Conservation (phyloP, 352 stramenopile species). For the Stramenopiles sp. region DNA sequence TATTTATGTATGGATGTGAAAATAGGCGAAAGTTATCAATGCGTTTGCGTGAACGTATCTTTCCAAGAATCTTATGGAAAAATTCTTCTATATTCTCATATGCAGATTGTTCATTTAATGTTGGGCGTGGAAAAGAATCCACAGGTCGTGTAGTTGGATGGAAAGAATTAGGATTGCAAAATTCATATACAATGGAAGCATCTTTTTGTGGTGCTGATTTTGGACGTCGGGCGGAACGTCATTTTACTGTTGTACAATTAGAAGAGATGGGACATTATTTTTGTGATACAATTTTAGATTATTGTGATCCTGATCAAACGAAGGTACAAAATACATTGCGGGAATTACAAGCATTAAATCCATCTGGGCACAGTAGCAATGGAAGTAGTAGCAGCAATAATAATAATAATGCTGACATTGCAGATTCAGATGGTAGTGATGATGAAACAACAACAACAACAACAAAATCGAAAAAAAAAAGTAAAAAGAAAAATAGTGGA, state of each 20-base stretch:
- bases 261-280: slow-evolving; percentile 44
- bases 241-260: slow-evolving; percentile 44
- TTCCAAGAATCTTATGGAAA: slow-evolving; percentile 14
- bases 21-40: slow-evolving; percentile 13
- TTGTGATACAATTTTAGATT: too few species aligned
- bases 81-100: slow-evolving; percentile 48
- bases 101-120: slow-evolving; percentile 56
- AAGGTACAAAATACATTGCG: too few species aligned
- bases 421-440: too few species aligned
- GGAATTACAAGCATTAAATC: too few species aligned
- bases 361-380: too few species aligned
- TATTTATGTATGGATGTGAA: slow-evolving; percentile 58
- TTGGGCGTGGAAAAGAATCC: slow-evolving; percentile 61
- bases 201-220: slow-evolving; percentile 62
- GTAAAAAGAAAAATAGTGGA: too few species aligned
- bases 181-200: slow-evolving; percentile 64
- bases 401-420: too few species aligned
- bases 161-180: slow-evolving; percentile 50
- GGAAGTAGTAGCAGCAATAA: too few species aligned
- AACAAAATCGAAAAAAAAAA: too few species aligned
- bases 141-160: slow-evolving; percentile 66
- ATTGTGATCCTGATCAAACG: too few species aligned
- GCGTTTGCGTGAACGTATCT: slow-evolving; percentile 12
- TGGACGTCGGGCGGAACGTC: slow-evolving; percentile 35
- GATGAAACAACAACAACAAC: too few species aligned